Evolutionary conservation across 1,284 basidiomycete genomes (phyloP), one percentile per base, ranked within the genome.

Genomic region (Melampsora americana): DNA sequence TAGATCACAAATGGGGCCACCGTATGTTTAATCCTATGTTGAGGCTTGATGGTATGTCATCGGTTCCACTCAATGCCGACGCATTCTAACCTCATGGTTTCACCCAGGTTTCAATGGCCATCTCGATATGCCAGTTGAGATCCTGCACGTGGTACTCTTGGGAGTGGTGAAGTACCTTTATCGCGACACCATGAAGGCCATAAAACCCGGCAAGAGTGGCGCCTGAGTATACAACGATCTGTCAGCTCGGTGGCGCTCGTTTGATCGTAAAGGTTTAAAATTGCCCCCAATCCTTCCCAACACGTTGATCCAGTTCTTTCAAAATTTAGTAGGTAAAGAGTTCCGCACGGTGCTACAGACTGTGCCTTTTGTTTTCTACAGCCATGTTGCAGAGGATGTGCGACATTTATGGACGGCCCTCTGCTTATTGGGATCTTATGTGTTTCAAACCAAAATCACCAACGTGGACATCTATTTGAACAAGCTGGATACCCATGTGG

Each of bases 131-230:
- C 83, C 83, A 0, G 83, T 84, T 1, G 82, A 85, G 77, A 81
- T 84, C 6, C 78, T 85, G 0, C 84, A 85, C 79, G 82, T 83
- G 0, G 77, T 84, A 4, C 79, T 84, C 0, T 79, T 84, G 0
- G 84, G 84, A 0, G 79, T 84, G 50, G 79, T 84, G 12, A 85
- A 85, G 77, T 85, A 85, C 66, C 79, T 84, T 28, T 84, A 83
- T 83, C 77, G 81, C 0, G 83, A 85, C 77, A 80, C 79, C 0
- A 79, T 84, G 0, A 61, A 50, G 18, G 4, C 4, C 77, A 4
- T 70, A 78, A 1, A 78, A 79, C 12, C 80, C 77, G 32, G 61
- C 69, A 4, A 32, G 67, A 4, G 35, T 77, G 12, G 80, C 79
- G 70, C 64, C 35, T 9, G 9, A 35, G 9, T 4, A 9, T 9